Evolutionary conservation across 495 filamentous ascomycete genomes (phyloP).

Genomic region (Annulohypoxylon stygium): DNA sequence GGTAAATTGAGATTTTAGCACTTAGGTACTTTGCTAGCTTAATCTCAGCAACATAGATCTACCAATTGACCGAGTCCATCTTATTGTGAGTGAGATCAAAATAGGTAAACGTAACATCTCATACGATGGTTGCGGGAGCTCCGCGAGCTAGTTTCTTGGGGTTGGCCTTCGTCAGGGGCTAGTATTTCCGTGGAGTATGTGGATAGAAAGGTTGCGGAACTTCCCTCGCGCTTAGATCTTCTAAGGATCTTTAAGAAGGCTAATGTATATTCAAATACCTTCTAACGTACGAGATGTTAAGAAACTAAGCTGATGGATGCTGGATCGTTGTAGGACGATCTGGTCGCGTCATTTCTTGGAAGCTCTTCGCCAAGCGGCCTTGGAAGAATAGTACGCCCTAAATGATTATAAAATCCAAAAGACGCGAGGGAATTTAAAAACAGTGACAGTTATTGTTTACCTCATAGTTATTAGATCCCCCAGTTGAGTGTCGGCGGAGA

Average conservation of each 20-base stretch:
- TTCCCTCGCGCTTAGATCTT: slow-evolving; percentile 11
- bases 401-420: not conserved
- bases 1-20: not conserved
- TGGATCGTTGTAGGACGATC: not conserved
- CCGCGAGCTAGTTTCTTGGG: slow-evolving; percentile 1
- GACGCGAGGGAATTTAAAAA: slow-evolving; percentile 5
- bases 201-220: not conserved
- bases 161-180: slow-evolving; percentile 5
- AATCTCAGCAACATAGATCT: slow-evolving; percentile 8
- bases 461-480: slow-evolving; percentile 29
- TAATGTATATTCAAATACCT: not conserved
- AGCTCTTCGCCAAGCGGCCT: slow-evolving; percentile 21
- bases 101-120: not conserved
- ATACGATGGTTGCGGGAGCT: not conserved
- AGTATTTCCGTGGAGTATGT: slow-evolving; percentile 13
- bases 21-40: not conserved
- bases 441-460: slow-evolving; percentile 19
- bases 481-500: not conserved
- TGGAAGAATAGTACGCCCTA: not conserved
- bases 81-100: not conserved
- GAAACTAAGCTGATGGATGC: slow-evolving; percentile 7
- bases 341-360: slow-evolving; percentile 17
- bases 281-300: not conserved
- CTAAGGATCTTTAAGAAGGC: not conserved
- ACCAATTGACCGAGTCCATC: not conserved